Evolutionary conservation across 2,329 filamentous ascomycete genomes (phyloP).

Genomic region (Sporothrix sp.): DNA sequence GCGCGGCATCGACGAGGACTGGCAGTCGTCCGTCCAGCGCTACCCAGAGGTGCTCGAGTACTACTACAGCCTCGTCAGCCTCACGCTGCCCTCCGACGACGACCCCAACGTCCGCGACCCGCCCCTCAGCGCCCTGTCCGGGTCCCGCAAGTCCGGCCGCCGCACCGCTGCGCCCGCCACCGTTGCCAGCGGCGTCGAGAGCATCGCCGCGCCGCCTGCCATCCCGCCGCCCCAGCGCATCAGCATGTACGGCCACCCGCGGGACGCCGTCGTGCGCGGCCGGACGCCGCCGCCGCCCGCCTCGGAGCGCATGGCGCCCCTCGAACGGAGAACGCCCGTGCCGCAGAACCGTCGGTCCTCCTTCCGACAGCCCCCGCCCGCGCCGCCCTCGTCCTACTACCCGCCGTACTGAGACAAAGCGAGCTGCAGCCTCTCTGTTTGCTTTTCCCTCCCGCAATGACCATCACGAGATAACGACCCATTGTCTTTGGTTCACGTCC

Average conservation of each 20-base stretch:
- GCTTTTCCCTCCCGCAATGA: background rate
- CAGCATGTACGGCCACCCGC: conserved; percentile 8
- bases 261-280: conserved; percentile 10
- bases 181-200: conserved; percentile 5
- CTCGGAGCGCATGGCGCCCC: conserved; percentile 9
- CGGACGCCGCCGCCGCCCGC: conserved; percentile 16
- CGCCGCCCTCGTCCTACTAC: conserved; percentile 13
- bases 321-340: conserved; percentile 15
- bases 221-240: background rate
- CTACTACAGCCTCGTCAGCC: conserved; percentile 61
- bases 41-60: conserved; percentile 79
- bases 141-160: conserved; percentile 37
- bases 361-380: conserved; percentile 14
- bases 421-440: background rate
- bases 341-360: conserved; percentile 8
- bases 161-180: conserved; percentile 28
- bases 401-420: conserved; percentile 9
- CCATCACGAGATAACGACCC: background rate
- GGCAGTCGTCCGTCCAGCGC: conserved; percentile 62
- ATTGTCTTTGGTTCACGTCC: too few species aligned
- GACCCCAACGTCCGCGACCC: conserved; percentile 51
- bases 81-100: conserved; percentile 54
- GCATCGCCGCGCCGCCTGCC: conserved; percentile 3
- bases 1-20: conserved; percentile 68
- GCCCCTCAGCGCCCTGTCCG: conserved; percentile 44